phyloP scores from a whole-genome alignment of 306 rosid species.

The Trifolium repens region DNA sequence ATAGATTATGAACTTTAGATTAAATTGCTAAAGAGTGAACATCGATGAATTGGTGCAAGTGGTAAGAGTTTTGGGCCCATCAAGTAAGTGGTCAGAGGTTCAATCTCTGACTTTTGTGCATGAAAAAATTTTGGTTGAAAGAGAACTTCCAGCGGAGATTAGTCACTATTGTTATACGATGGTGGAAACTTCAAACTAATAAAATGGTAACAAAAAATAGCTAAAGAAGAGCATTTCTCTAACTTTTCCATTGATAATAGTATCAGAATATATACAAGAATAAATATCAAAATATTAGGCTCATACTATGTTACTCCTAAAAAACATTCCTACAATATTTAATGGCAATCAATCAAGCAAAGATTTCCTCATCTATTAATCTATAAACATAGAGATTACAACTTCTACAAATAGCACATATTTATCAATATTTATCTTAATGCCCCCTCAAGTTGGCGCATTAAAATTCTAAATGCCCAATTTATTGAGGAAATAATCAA shows the following conservation, averaged over 20 bases:
- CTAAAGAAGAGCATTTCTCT: neutral
- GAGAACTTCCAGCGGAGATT: too few relatives aligned
- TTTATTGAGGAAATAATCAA: neutral
- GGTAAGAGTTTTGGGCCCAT: too few relatives aligned
- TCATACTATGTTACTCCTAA: neutral
- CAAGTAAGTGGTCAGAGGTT: too few relatives aligned
- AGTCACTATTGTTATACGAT: too few relatives aligned
- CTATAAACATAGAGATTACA: neutral
- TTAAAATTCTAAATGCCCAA: constrained; percentile 3
- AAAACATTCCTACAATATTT: neutral
- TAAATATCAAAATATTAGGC: neutral
- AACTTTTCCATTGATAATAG: neutral
- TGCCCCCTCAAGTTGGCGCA: neutral
- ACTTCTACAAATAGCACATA: neutral
- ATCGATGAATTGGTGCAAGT: too few relatives aligned
- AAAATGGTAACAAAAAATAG: too few relatives aligned
- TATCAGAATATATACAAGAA: neutral
- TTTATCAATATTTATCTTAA: neutral
- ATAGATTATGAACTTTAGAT: neutral
- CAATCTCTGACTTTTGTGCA: too few relatives aligned
- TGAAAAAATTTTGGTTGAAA: too few relatives aligned
- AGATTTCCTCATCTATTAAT: neutral
- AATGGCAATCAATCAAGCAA: neutral
- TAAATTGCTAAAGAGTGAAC: neutral
- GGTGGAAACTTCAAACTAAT: too few relatives aligned